Percentiles rank a stretch among this genome's conserved stretches.
Evolutionary conservation across 805 yeast species (phyloP).

Genomic region (Lipomyces starkeyi): DNA sequence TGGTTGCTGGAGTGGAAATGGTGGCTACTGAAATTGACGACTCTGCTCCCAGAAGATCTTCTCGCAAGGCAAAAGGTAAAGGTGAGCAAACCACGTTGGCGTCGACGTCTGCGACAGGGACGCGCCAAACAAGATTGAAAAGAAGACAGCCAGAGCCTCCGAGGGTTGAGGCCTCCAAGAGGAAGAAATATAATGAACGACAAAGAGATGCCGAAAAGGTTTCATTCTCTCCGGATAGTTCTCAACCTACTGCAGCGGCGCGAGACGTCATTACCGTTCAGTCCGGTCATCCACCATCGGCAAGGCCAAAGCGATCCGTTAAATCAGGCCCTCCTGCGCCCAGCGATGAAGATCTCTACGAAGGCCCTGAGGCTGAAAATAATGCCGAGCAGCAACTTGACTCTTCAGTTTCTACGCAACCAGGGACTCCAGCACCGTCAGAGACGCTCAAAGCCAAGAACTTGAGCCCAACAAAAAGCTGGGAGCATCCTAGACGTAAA

Average conservation of each 20-base stretch:
- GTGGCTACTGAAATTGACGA: background rate
- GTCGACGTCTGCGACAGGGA: too few relatives aligned
- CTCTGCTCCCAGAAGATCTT: conserved; percentile 1
- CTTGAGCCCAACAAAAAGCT: conserved; percentile 15
- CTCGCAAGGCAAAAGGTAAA: background rate
- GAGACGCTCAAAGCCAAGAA: background rate
- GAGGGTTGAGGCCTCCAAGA: background rate
- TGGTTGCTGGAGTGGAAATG: background rate
- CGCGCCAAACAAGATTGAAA: background rate
- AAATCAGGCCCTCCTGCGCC: background rate
- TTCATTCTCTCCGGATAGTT: background rate
- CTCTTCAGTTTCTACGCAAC: background rate
- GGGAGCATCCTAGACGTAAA: background rate
- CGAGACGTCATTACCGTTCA: background rate
- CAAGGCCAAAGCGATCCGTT: background rate
- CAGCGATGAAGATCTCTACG: conserved; percentile 5
- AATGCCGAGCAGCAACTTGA: background rate
- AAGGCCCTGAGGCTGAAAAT: conserved; percentile 6
- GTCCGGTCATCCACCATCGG: background rate
- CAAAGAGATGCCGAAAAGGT: conserved; percentile 14
- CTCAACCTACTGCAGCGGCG: background rate
- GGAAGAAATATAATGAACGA: conserved; percentile 11
- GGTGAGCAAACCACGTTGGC: background rate
- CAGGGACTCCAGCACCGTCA: background rate
- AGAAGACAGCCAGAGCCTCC: background rate